A percentile compares a stretch with the other conserved stretches of the same genome.
These are phyloP conservation scores for Pinus tabuliformis DNA, from an alignment of 75 land plant genomes.

Conservation along the genomic window DNA sequence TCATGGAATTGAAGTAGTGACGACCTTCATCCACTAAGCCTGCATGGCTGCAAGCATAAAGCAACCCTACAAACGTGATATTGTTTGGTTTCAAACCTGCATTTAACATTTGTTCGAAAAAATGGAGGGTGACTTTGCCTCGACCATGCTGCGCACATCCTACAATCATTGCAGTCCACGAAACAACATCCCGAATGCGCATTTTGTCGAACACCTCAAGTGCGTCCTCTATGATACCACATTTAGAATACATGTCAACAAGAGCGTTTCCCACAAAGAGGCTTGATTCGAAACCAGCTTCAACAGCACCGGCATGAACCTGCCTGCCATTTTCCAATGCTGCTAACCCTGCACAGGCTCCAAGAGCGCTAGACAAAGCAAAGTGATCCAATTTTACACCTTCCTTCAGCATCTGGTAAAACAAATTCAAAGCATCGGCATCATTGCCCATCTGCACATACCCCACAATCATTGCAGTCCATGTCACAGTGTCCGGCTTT, in stretches of 20 bases:
- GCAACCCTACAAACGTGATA: conserved; percentile 10
- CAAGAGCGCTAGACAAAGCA: conserved; percentile 18
- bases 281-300: conserved; percentile 13
- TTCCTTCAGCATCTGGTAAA: conserved; percentile 22
- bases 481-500: conserved; percentile 27
- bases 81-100: background rate
- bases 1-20: conserved; percentile 33
- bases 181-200: background rate
- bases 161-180: conserved; percentile 18
- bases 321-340: conserved; percentile 36
- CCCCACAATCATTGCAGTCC: conserved; percentile 47
- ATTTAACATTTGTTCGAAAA: conserved; percentile 11
- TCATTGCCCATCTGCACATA: conserved; percentile 24
- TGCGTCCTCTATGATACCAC: conserved; percentile 13
- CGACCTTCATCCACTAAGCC: conserved; percentile 49
- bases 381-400: conserved; percentile 32
- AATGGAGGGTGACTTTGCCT: conserved; percentile 5
- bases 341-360: conserved; percentile 35
- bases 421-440: conserved; percentile 29
- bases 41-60: conserved; percentile 48
- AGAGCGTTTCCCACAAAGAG: conserved; percentile 17
- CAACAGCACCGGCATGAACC: conserved; percentile 27
- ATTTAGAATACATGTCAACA: conserved; percentile 14
- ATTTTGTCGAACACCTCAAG: conserved; percentile 4
- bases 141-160: conserved; percentile 16